phyloP scores from a whole-genome alignment of 805 yeast genomes.

The Suhomyces xylopsoci region DNA sequence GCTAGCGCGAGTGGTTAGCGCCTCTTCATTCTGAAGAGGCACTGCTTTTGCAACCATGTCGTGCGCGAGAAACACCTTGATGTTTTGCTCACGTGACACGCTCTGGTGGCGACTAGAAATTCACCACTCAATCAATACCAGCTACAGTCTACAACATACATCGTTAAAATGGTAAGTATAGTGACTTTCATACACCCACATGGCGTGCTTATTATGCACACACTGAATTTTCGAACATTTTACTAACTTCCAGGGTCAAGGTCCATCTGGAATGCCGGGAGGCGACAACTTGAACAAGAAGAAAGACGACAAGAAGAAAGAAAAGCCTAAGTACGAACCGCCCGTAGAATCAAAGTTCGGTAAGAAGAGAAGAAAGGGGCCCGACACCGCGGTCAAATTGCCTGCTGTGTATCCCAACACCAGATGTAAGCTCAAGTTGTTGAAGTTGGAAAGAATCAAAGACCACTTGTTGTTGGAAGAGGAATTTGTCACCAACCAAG shows the following conservation, averaged over 20 bases:
- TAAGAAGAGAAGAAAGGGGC: constrained; percentile 90
- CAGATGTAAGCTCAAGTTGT: constrained; percentile 84
- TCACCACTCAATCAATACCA: neutral
- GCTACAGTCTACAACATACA: neutral
- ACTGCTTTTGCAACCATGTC: neutral
- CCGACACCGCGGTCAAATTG: constrained; percentile 76
- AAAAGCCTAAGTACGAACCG: constrained; percentile 97
- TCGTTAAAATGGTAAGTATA: constrained; percentile 11
- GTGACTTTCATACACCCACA: no score
- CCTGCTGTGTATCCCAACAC: constrained; percentile 91
- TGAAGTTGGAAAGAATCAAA: constrained; percentile 93
- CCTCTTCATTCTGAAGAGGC: no score
- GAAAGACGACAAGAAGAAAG: constrained; percentile 64
- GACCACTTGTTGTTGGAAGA: constrained; percentile 94
- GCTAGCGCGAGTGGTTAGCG: no score
- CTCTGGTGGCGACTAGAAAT: constrained; percentile 6
- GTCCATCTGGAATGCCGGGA: constrained; percentile 54
- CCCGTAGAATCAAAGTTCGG: constrained; percentile 95
- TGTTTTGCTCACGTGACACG: neutral
- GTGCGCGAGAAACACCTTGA: neutral
- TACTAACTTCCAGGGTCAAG: constrained; percentile 44
- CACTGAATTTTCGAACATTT: no score
- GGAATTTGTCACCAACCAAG: constrained; percentile 93
- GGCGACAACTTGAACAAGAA: constrained; percentile 43
- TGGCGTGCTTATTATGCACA: no score